phyloP scores from a whole-genome alignment of 176 grass and related monocot genomes.

The Phragmites australis region DNA sequence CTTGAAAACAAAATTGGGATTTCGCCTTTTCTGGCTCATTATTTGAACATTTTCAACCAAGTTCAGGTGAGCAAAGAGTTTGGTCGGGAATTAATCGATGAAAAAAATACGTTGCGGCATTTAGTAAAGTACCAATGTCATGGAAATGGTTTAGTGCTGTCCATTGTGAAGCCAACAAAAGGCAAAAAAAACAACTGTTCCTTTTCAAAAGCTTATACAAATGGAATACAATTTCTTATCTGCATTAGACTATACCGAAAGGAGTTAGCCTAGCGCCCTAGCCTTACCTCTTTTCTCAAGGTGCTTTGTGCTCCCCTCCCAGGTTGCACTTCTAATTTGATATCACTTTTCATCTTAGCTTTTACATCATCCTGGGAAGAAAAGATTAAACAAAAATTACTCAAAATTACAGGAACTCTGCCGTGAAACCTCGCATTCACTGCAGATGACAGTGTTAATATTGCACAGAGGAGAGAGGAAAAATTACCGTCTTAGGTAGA shows the following conservation, averaged over 20 bases:
- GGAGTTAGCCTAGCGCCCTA: constrained; percentile 14
- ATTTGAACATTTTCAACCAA: background rate
- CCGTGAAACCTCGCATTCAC: background rate
- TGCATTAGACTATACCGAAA: background rate
- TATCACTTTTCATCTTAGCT: constrained; percentile 38
- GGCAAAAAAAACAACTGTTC: background rate
- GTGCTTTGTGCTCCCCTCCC: constrained; percentile 52
- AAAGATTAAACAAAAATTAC: constrained; percentile 37
- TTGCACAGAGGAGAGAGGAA: background rate
- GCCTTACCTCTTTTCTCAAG: constrained; percentile 84
- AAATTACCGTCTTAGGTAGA: constrained; percentile 52
- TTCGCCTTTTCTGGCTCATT: background rate
- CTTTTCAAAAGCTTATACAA: background rate
- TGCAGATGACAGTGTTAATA: background rate
- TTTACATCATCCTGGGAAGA: constrained; percentile 56
- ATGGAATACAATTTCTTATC: background rate
- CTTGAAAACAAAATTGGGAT: background rate
- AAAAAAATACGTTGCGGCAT: background rate
- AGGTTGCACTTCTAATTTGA: constrained; percentile 41
- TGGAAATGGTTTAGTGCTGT: background rate
- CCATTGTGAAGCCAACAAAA: background rate
- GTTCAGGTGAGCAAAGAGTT: background rate
- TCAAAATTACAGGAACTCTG: constrained; percentile 18
- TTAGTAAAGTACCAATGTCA: background rate
- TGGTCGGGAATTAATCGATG: background rate